Percentiles rank a stretch among this genome's conserved stretches.
Evolutionary conservation across 2,329 filamentous ascomycete genomes (phyloP).

Genomic region (Aspergillus pseudoviridinutans): DNA sequence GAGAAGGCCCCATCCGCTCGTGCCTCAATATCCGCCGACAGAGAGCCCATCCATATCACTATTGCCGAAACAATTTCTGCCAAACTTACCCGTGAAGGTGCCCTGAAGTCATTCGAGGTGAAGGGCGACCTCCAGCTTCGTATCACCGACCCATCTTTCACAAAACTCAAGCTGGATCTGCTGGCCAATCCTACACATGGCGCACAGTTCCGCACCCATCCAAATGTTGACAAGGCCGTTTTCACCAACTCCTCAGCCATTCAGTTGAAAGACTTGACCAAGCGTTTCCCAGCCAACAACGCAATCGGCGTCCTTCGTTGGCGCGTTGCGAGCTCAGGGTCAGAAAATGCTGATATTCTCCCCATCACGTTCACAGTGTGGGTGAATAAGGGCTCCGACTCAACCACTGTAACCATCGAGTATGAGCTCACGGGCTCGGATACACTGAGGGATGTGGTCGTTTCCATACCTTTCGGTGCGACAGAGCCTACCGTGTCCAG

Average conservation of each 20-base stretch:
- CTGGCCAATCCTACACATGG: slow-evolving; percentile 72
- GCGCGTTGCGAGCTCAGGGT: slow-evolving; percentile 73
- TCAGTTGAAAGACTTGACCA: slow-evolving; percentile 81
- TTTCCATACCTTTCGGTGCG: slow-evolving; percentile 80
- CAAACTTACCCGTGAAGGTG: slow-evolving; percentile 81
- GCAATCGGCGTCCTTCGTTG: slow-evolving; percentile 89
- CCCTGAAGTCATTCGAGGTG: slow-evolving; percentile 78
- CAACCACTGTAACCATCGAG: slow-evolving; percentile 87
- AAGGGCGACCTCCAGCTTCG: slow-evolving; percentile 90
- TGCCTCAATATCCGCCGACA: slow-evolving; percentile 66
- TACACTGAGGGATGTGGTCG: slow-evolving; percentile 74
- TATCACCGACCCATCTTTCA: slow-evolving; percentile 81
- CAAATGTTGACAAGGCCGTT: slow-evolving; percentile 85
- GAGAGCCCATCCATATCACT: slow-evolving; percentile 82
- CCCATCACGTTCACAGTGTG: slow-evolving; percentile 97
- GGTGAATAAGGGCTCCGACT: slow-evolving; percentile 83
- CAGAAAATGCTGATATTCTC: slow-evolving; percentile 73
- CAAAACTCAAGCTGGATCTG: slow-evolving; percentile 84
- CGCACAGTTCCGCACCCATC: slow-evolving; percentile 90
- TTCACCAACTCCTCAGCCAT: slow-evolving; percentile 82
- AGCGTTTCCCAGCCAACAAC: slow-evolving; percentile 93
- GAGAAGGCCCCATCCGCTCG: slow-evolving; percentile 50
- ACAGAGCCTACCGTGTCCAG: slow-evolving; percentile 85
- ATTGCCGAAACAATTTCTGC: slow-evolving; percentile 88
- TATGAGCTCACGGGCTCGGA: slow-evolving; percentile 87